A percentile compares a stretch with the other conserved stretches of the same genome.
phyloP scores from a whole-genome alignment of 495 filamentous ascomycete species.

The Daldinia vernicosa region DNA sequence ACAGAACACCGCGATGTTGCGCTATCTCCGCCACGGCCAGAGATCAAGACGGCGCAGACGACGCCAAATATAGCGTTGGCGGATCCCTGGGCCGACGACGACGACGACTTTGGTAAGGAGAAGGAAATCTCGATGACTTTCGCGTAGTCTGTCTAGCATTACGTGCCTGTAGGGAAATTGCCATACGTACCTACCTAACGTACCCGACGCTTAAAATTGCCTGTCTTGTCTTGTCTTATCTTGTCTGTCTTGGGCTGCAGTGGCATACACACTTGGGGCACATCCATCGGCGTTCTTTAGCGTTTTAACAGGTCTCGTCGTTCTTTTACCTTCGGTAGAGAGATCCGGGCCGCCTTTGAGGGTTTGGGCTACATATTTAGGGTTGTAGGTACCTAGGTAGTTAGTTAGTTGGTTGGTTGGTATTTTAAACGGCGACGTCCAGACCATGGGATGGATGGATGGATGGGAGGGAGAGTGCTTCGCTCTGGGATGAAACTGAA shows the following conservation, averaged over 20 bases:
- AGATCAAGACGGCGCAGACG: conserved; percentile 51
- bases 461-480: not conserved
- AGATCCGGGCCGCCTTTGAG: not conserved
- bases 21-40: conserved; percentile 50
- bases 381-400: not conserved
- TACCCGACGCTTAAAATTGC: not conserved
- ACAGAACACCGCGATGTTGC: conserved; percentile 50
- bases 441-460: not conserved
- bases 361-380: conserved; percentile 2
- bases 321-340: not conserved
- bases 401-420: not conserved
- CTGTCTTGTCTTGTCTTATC: conserved; percentile 1
- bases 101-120: conserved; percentile 74
- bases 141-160: conserved; percentile 55
- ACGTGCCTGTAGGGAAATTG: not conserved
- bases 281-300: conserved; percentile 6
- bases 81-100: conserved; percentile 88
- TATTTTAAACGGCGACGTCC: not conserved
- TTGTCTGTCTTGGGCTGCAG: not conserved
- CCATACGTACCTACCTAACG: not conserved
- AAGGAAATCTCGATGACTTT: conserved; percentile 82
- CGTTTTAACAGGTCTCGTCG: not conserved
- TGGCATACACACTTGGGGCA: not conserved
- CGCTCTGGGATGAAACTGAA: not conserved
- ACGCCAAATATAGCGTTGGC: conserved; percentile 59